These are phyloP conservation scores for Dactylonectria estremocensis DNA, from an alignment of 2,329 filamentous ascomycete genomes.

Conservation along the genomic window DNA sequence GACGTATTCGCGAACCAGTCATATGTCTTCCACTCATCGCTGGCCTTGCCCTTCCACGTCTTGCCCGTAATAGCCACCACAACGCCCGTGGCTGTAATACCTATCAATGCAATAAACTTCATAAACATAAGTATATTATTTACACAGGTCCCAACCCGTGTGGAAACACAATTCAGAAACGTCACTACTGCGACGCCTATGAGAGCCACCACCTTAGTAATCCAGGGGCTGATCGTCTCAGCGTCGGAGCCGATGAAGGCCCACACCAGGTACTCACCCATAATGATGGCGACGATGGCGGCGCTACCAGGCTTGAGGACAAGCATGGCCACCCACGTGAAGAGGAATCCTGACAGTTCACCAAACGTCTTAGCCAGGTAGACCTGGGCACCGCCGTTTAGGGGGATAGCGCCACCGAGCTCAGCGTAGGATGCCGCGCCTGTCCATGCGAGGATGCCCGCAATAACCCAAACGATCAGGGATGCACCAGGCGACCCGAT, in stretches of 20 bases:
- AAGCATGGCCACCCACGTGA: slow-evolving; percentile 95
- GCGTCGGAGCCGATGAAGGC: slow-evolving; percentile 90
- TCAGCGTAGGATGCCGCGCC: slow-evolving; percentile 96
- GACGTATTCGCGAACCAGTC: slow-evolving; percentile 93
- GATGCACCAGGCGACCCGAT: slow-evolving; percentile 93
- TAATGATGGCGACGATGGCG: slow-evolving; percentile 97
- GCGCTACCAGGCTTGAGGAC: slow-evolving; percentile 94
- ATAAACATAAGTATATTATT: slow-evolving; percentile 97
- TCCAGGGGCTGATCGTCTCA: slow-evolving; percentile 85
- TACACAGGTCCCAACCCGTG: slow-evolving; percentile 86
- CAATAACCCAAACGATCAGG: slow-evolving; percentile 91
- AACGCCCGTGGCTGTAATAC: slow-evolving; percentile 88
- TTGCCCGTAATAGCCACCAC: slow-evolving; percentile 90
- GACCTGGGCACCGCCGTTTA: slow-evolving; percentile 94
- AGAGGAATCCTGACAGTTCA: slow-evolving; percentile 92
- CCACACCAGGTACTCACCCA: slow-evolving; percentile 96
- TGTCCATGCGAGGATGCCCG: slow-evolving; percentile 95
- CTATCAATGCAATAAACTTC: slow-evolving; percentile 92
- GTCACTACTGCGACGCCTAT: slow-evolving; percentile 83
- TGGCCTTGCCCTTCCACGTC: slow-evolving; percentile 82
- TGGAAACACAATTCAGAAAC: slow-evolving; percentile 91
- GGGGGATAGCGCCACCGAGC: slow-evolving; percentile 92
- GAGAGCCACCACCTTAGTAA: slow-evolving; percentile 90
- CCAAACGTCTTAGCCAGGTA: slow-evolving; percentile 98
- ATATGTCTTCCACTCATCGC: slow-evolving; percentile 87